phyloP scores from a whole-genome alignment of 1,284 basidiomycete species.

The Ustilago sp. region DNA sequence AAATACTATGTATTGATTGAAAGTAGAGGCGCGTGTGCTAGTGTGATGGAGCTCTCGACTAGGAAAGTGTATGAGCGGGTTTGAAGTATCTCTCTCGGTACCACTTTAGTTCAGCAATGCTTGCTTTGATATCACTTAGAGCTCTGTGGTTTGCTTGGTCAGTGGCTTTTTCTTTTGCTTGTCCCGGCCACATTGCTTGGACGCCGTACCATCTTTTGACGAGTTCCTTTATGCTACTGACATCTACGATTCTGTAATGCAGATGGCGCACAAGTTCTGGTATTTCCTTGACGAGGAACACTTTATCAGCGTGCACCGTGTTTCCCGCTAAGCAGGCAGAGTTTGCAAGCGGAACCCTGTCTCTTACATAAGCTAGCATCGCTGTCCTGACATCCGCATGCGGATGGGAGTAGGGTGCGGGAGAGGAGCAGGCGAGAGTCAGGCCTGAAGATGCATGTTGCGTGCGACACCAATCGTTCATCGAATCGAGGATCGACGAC shows the following conservation, averaged over 20 bases:
- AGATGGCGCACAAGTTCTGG: slow-evolving; percentile 73
- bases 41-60: too few relatives aligned
- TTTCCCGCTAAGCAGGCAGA: slow-evolving; percentile 81
- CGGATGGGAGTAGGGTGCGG: slow-evolving; percentile 43
- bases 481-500: not conserved
- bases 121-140: slow-evolving; percentile 80
- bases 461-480: slow-evolving; percentile 27
- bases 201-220: slow-evolving; percentile 80
- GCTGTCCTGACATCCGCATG: slow-evolving; percentile 70
- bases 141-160: slow-evolving; percentile 73
- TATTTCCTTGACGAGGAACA: slow-evolving; percentile 81
- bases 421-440: slow-evolving; percentile 46
- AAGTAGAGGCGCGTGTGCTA: not conserved
- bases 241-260: slow-evolving; percentile 74
- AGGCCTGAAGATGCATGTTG: slow-evolving; percentile 58
- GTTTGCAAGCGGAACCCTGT: slow-evolving; percentile 71
- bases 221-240: slow-evolving; percentile 80
- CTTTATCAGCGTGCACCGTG: slow-evolving; percentile 81
- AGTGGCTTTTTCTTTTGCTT: not conserved
- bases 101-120: slow-evolving; percentile 75
- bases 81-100: slow-evolving; percentile 59
- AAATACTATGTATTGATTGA: not conserved
- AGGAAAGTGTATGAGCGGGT: not conserved
- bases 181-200: slow-evolving; percentile 34
- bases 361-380: slow-evolving; percentile 71